Conservation (phyloP, 345 rosid genomes). For the Citrus australasica region DNA sequence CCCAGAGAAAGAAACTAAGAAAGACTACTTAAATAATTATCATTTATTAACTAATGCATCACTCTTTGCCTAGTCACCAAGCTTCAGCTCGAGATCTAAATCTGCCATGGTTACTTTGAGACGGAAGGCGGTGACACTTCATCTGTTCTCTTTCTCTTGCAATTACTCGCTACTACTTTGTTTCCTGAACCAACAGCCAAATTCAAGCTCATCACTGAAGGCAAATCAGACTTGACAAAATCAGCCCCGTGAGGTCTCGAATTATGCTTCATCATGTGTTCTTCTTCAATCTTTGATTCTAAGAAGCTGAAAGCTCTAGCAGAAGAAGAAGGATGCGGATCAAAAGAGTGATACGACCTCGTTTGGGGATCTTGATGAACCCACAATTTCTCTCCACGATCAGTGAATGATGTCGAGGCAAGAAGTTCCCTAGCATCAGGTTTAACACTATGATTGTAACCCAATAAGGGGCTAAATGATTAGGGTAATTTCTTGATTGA, state of each 20-base stretch:
- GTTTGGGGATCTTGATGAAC: not conserved
- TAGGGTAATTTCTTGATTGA: not conserved
- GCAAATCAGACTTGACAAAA: not conserved
- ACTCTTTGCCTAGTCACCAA: not conserved
- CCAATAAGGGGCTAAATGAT: not conserved
- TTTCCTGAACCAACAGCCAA: not conserved
- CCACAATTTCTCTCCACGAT: no score
- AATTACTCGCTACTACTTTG: not conserved
- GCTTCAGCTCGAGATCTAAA: not conserved
- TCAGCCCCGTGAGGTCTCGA: not conserved
- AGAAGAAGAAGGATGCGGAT: not conserved
- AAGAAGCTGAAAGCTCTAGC: not conserved
- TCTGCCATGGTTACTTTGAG: not conserved
- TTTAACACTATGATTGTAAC: not conserved
- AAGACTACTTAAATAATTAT: not conserved
- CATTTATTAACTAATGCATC: not conserved
- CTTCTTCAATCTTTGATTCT: not conserved
- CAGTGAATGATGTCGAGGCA: no score
- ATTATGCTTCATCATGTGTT: not conserved
- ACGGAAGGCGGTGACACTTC: not conserved
- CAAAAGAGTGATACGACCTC: not conserved
- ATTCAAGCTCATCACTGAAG: not conserved
- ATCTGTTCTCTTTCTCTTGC: not conserved
- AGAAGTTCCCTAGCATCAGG: not conserved
- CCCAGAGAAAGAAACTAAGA: not conserved